Base-by-base conservation (phyloP, 2,329 filamentous ascomycete genomes). In the Graphilbum fragrans region DNA sequence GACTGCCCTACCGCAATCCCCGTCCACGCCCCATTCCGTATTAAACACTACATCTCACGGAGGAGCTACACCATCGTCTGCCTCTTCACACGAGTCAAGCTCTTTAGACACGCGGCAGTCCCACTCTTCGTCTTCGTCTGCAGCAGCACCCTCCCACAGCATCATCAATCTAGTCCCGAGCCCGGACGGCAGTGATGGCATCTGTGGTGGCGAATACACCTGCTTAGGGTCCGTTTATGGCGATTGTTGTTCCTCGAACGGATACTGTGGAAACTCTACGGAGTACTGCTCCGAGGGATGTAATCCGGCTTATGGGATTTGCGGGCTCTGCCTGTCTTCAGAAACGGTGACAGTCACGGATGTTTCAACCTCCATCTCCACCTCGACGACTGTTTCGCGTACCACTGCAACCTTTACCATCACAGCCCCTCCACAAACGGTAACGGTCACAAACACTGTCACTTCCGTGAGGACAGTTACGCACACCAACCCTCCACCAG, bases 31-130 rank as follows among this genome's bases (percentile, higher is more conserved):
- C 7, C 9, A 12, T 18, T 6, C 11, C 12, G 7, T 32, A 17
- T 96, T 52, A 90, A 96, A 58, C 79, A 96, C 23, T 88, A 94
- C 49, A 93, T 96, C 53, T 90, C 92, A 3, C 74, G 90, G 23
- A 87, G 87, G 37, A 85, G 82, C 39, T 93, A 93, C 60, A 85
- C 93, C 38, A 74, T 94, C 12, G 86, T 94, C 36, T 73, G 82
- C 44, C 4, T 29, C 18, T 6, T n/a, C n/a, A n/a, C n/a, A n/a
- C n/a, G n/a, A n/a, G n/a, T n/a, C n/a, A n/a, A n/a, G n/a, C n/a
- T n/a, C n/a, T n/a, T n/a, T n/a, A n/a, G n/a, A n/a, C n/a, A n/a
- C n/a, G n/a, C n/a, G n/a, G n/a, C n/a, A n/a, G n/a, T n/a, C n/a
- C n/a, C n/a, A n/a, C n/a, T n/a, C n/a, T n/a, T n/a, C n/a, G n/a